Conservation (phyloP, 305 asterid genomes). For the Stenogyne calaminthoides region DNA sequence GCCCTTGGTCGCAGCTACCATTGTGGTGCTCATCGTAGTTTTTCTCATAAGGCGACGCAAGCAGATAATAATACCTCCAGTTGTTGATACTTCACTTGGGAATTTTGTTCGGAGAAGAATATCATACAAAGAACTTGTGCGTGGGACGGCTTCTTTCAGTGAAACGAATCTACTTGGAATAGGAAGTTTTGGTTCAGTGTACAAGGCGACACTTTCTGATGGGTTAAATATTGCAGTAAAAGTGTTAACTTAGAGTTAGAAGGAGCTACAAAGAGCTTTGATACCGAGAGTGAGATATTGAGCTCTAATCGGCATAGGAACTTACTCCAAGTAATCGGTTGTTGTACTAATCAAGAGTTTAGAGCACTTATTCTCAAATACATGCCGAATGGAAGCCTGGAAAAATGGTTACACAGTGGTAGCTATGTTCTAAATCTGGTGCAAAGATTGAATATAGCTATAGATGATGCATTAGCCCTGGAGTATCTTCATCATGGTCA, state of each 20-base stretch:
- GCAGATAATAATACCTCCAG: slow-evolving; percentile 4
- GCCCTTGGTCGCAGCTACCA: too few species aligned
- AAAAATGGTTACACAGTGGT: slow-evolving; percentile 35
- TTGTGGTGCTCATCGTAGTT: too few species aligned
- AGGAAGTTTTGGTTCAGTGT: slow-evolving; percentile 45
- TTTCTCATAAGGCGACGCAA: too few species aligned
- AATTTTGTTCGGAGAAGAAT: slow-evolving; percentile 25
- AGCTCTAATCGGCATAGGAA: slow-evolving; percentile 42
- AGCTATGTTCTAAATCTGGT: not conserved
- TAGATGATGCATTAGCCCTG: too few species aligned
- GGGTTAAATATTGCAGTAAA: slow-evolving; percentile 43
- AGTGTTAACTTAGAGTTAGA: slow-evolving; percentile 34
- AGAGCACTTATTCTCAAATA: slow-evolving; percentile 35
- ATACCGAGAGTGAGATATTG: slow-evolving; percentile 34
- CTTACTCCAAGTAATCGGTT: slow-evolving; percentile 34
- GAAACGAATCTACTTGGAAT: slow-evolving; percentile 40
- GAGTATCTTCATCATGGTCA: too few species aligned
- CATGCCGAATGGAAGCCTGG: slow-evolving; percentile 39
- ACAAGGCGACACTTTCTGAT: slow-evolving; percentile 33
- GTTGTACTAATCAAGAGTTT: slow-evolving; percentile 36
- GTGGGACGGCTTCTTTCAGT: slow-evolving; percentile 29
- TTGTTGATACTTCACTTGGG: not conserved
- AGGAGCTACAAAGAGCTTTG: slow-evolving; percentile 34
- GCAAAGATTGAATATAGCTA: slow-evolving; percentile 33
- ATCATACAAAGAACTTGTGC: slow-evolving; percentile 32